Conservation (phyloP, 495 filamentous ascomycete genomes). For the Ramalina intermedia region DNA sequence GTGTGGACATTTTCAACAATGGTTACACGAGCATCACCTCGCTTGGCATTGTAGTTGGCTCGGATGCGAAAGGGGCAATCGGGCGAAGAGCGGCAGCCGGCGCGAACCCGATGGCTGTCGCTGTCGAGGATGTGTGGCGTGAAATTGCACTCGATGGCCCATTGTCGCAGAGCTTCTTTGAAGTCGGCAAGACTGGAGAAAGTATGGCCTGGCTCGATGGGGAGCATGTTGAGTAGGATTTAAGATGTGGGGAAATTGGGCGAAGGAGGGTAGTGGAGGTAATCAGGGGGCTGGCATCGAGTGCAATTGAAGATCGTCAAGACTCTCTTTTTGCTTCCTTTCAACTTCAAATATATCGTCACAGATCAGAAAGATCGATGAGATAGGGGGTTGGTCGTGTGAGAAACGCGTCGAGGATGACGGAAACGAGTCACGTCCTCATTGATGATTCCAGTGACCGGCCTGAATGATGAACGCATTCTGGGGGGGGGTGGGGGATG, state of each 20-base stretch:
- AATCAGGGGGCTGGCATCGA: not conserved
- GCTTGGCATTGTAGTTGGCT: constrained; percentile 23
- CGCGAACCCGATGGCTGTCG: constrained; percentile 25
- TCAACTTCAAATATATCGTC: no score
- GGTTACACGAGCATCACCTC: constrained; percentile 22
- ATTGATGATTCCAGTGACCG: no score
- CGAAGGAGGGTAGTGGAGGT: not conserved
- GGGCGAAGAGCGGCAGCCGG: constrained; percentile 23
- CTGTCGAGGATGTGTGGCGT: constrained; percentile 27
- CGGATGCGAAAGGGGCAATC: constrained; percentile 26
- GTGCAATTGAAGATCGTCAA: not conserved
- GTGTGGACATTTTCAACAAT: constrained; percentile 24
- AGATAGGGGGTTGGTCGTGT: no score
- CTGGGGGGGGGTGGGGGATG: no score
- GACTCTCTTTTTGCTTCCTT: no score
- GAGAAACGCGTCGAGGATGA: no score
- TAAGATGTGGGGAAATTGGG: not conserved
- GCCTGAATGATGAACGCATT: no score
- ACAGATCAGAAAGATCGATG: no score
- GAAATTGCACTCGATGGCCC: constrained; percentile 28
- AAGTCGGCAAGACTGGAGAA: constrained; percentile 23
- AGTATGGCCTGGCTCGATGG: constrained; percentile 21
- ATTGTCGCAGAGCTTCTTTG: constrained; percentile 25
- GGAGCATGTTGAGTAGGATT: constrained; percentile 16
- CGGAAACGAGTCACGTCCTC: no score